Base-by-base conservation (phyloP, 2,329 filamentous ascomycete species). In the Pseudocercospora musae region DNA sequence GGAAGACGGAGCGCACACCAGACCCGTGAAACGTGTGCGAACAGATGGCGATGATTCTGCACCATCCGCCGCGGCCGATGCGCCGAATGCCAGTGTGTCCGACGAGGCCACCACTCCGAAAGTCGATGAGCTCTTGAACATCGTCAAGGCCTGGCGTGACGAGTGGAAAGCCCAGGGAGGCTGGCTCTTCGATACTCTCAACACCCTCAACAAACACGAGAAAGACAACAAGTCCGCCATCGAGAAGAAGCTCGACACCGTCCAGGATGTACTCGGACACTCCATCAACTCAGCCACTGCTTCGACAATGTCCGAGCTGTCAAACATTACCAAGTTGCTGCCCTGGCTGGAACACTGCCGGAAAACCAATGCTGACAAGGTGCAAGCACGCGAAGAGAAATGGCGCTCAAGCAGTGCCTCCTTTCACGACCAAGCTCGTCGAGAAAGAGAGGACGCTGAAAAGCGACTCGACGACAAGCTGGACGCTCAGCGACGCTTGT, bases 391-490 rank as follows among this genome's bases (percentile, higher is more conserved):
- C 23, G 75, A 78, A 63, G 76, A 78, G 57, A 76, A 71, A 48
- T 79, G 76, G 77, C 72, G 76, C n/a, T 73, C 73, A 1, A 73
- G 73, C 20, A 77, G 73, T 33, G 77, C 76, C 1, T 72, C 71
- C 9, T 78, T 78, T 65, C 77, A 78, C 59, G 75, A 78, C 62
- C 70, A 73, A 62, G 69, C 67, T 31, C 70, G 74, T 18, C 66
- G 71, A 31, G 71, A 77, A 44, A 71, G 75, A 18, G 75, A 78
- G 63, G 67, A 60, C 29, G 74, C 75, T 27, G 74, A 78, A 66
- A 67, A 68, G 46, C 66, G 70, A 46, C 64, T 78, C 29, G 62
- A 76, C 20, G 65, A 71, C 25, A 75, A 75, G 58, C 68, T 76
- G 55, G 62, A 69, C 20, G 62, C 67, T 66, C 75, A 77, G 20